Evolutionary conservation across 352 stramenopile genomes (phyloP).

Genomic region (Phytophthora sp.): DNA sequence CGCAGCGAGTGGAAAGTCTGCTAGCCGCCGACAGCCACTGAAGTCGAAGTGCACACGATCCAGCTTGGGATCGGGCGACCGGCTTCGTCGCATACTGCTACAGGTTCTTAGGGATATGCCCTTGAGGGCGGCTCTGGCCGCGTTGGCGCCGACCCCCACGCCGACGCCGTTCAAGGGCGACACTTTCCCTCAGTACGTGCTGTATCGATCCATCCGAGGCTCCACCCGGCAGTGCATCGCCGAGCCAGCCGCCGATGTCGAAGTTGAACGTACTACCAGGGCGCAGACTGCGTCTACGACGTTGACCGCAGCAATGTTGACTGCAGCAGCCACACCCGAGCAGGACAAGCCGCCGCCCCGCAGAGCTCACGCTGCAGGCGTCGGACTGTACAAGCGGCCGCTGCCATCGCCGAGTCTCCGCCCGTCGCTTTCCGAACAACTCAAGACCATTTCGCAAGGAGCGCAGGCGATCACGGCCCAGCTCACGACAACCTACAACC

Average conservation of each 20-base stretch:
- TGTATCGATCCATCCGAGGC: constrained; percentile 31
- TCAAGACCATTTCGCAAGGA: constrained; percentile 58
- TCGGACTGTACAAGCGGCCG: constrained; percentile 1
- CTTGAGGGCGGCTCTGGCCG: constrained; percentile 9
- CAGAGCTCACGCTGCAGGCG: constrained; percentile 1
- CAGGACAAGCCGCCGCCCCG: constrained; percentile 5
- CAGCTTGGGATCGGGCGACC: constrained; percentile 5
- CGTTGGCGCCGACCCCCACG: neutral
- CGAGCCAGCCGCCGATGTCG: neutral
- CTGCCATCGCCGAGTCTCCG: constrained; percentile 22
- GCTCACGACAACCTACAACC: constrained; percentile 50
- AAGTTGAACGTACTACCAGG: neutral
- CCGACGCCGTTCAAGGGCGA: constrained; percentile 68
- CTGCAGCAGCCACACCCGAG: neutral
- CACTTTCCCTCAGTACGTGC: constrained; percentile 62
- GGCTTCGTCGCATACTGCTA: constrained; percentile 4
- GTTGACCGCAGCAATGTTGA: too few species aligned
- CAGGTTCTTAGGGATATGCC: too few species aligned
- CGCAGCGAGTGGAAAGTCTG: constrained; percentile 19
- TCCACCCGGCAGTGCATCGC: constrained; percentile 5
- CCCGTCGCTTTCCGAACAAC: constrained; percentile 68
- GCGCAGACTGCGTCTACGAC: neutral
- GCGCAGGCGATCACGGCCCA: constrained; percentile 59
- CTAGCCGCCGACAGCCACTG: neutral
- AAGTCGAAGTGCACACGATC: constrained; percentile 3